These are phyloP conservation scores for Xerocomellus chrysenteron DNA, from an alignment of 768 basidiomycete species.

Conservation along the genomic window DNA sequence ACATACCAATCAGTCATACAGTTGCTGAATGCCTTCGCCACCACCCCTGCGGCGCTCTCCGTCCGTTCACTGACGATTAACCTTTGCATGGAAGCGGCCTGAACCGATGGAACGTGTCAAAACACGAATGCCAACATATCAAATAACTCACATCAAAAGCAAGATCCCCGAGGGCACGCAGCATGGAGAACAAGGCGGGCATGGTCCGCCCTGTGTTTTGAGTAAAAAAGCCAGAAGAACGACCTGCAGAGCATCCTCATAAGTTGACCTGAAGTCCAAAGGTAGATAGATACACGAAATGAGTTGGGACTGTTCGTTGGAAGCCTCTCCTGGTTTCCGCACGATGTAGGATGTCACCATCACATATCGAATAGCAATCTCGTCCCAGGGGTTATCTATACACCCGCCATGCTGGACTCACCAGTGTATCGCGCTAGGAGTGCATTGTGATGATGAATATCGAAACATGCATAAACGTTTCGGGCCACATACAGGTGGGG, in stretches of 20 bases:
- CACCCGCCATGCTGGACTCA: slow-evolving; percentile 48
- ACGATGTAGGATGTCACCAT: slow-evolving; percentile 70
- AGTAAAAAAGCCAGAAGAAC: slow-evolving; percentile 75
- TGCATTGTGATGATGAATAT: slow-evolving; percentile 36
- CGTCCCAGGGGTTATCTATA: slow-evolving; percentile 79
- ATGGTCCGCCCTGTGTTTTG: slow-evolving; percentile 85
- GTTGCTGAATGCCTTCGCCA: slow-evolving; percentile 85
- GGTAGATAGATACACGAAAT: slow-evolving; percentile 59
- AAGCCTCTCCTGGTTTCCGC: slow-evolving; percentile 68
- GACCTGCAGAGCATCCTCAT: slow-evolving; percentile 39
- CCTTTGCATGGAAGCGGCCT: slow-evolving; percentile 63
- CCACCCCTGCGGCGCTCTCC: slow-evolving; percentile 84
- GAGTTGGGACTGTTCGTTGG: slow-evolving; percentile 74
- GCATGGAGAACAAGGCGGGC: slow-evolving; percentile 75
- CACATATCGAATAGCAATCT: slow-evolving; percentile 81
- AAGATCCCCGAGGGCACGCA: slow-evolving; percentile 79
- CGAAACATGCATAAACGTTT: not conserved
- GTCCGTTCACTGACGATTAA: slow-evolving; percentile 62
- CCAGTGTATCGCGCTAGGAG: slow-evolving; percentile 20
- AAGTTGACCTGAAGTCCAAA: not conserved
- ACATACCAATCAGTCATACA: slow-evolving; percentile 82
- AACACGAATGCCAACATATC: not conserved
- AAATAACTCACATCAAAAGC: slow-evolving; percentile 68
- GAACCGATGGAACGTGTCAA: slow-evolving; percentile 1
- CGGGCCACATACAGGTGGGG: slow-evolving; percentile 40